Conservation (phyloP, 306 rosid genomes). For the Glycine latifolia region DNA sequence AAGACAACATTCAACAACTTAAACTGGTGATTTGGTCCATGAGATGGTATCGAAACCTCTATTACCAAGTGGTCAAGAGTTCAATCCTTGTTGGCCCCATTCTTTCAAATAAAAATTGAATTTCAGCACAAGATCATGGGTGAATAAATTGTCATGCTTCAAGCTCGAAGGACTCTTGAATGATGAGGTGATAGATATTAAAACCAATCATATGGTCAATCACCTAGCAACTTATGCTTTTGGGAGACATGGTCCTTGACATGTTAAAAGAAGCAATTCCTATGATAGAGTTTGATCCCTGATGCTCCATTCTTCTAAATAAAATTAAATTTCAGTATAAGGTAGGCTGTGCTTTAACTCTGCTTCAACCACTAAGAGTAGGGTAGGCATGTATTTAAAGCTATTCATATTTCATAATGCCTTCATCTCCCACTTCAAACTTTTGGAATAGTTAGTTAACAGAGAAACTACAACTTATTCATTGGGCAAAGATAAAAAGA, state of each 20-base stretch:
- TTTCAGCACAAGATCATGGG: not conserved
- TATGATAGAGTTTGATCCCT: not conserved
- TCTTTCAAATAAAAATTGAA: not conserved
- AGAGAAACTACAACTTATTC: not conserved
- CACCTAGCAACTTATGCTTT: slow-evolving; percentile 1
- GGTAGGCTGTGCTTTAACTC: not conserved
- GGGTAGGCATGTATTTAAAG: not conserved
- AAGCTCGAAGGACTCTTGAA: not conserved
- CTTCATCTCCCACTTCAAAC: not conserved
- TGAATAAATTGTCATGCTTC: not conserved
- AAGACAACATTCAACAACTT: not conserved
- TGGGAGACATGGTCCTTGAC: not conserved
- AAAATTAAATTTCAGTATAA: not conserved
- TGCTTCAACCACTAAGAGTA: not conserved
- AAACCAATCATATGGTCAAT: not conserved
- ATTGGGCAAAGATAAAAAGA: not conserved
- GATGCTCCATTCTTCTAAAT: not conserved
- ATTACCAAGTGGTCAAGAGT: not conserved
- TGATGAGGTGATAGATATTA: slow-evolving; percentile 14
- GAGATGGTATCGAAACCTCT: not conserved
- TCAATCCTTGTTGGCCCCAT: not conserved
- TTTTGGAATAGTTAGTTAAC: not conserved
- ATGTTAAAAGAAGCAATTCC: slow-evolving; percentile 2
- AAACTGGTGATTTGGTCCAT: not conserved
- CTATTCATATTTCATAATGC: not conserved